A percentile compares a stretch with the other conserved stretches of the same genome.
Evolutionary conservation across 352 stramenopile genomes (phyloP).

Genomic region (Globisporangium nagaii): DNA sequence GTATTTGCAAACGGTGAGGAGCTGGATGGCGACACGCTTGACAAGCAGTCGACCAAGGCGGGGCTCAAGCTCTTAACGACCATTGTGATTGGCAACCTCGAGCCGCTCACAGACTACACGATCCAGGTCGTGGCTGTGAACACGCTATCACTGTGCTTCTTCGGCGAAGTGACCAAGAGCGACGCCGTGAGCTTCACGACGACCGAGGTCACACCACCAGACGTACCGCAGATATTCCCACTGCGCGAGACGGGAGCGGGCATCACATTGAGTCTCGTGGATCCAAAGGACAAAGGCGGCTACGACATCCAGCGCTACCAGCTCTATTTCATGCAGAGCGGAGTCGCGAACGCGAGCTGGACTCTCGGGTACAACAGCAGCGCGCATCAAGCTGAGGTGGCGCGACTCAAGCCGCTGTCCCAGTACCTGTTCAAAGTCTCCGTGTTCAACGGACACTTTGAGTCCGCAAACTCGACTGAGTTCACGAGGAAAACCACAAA

Average conservation of each 20-base stretch:
- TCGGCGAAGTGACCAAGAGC: slow-evolving; percentile 21
- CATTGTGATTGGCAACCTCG: slow-evolving; percentile 25
- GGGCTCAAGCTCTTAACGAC: slow-evolving; percentile 19
- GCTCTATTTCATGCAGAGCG: slow-evolving; percentile 32
- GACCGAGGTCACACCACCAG: slow-evolving; percentile 18
- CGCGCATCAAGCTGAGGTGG: slow-evolving; percentile 24
- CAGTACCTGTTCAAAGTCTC: slow-evolving; percentile 35
- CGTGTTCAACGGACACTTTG: slow-evolving; percentile 36
- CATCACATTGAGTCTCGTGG: slow-evolving; percentile 34
- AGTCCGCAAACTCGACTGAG: slow-evolving; percentile 37
- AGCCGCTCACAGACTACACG: slow-evolving; percentile 21
- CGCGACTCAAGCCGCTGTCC: slow-evolving; percentile 18
- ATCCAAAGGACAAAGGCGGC: slow-evolving; percentile 46
- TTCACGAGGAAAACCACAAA: slow-evolving; percentile 24
- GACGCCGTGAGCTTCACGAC: slow-evolving; percentile 19
- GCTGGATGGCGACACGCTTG: slow-evolving; percentile 7
- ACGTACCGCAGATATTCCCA: slow-evolving; percentile 16
- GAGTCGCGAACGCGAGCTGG: slow-evolving; percentile 18
- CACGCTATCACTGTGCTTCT: slow-evolving; percentile 37
- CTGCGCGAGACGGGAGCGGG: slow-evolving; percentile 35
- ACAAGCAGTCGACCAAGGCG: neutral
- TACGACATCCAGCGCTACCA: slow-evolving; percentile 26
- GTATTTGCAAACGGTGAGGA: slow-evolving; percentile 29
- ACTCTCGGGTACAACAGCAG: slow-evolving; percentile 22
- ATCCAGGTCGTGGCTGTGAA: slow-evolving; percentile 34